A percentile compares a stretch with the other conserved stretches of the same genome.
phyloP scores from a whole-genome alignment of 2,329 filamentous ascomycete species.

The Lachnellula hyalina region DNA sequence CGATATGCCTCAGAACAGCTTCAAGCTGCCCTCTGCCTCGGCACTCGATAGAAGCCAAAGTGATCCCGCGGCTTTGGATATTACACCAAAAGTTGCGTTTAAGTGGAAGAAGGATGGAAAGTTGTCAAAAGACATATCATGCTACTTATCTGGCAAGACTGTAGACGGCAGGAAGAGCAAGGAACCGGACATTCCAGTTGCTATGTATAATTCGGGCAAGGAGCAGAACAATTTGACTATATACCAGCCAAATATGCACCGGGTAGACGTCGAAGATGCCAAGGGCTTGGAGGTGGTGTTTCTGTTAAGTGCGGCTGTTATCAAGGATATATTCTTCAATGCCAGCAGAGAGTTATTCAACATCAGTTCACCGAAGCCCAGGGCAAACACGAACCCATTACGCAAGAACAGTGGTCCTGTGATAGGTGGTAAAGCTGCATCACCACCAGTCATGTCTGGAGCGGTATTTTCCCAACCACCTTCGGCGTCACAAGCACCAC shows the following conservation, averaged over 20 bases:
- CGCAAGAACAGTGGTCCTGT: constrained; percentile 27
- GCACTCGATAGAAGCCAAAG: constrained; percentile 68
- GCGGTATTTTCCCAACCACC: constrained; percentile 12
- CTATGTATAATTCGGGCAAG: constrained; percentile 70
- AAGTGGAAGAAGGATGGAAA: constrained; percentile 87
- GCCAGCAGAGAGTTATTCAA: constrained; percentile 75
- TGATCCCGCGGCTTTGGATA: constrained; percentile 48
- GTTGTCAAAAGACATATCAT: constrained; percentile 81
- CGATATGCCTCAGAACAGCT: constrained; percentile 81
- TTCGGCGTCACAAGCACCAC: constrained; percentile 20
- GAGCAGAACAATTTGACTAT: constrained; percentile 63
- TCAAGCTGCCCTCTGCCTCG: constrained; percentile 73
- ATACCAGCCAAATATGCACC: constrained; percentile 86
- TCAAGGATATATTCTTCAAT: constrained; percentile 59
- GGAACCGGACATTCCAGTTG: constrained; percentile 94
- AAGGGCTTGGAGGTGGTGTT: constrained; percentile 88
- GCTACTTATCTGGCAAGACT: constrained; percentile 75
- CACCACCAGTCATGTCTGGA: constrained; percentile 27
- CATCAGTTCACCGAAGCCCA: constrained; percentile 44
- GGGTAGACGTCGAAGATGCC: constrained; percentile 88
- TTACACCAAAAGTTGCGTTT: constrained; percentile 73
- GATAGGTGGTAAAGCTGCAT: constrained; percentile 16
- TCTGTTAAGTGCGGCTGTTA: constrained; percentile 56
- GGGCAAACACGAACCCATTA: constrained; percentile 11
- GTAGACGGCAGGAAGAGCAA: constrained; percentile 71